Evolutionary conservation across 768 basidiomycete species (phyloP), one percentile per base, ranked within the genome.

Genomic region (Brasilioporus rufonigricans): DNA sequence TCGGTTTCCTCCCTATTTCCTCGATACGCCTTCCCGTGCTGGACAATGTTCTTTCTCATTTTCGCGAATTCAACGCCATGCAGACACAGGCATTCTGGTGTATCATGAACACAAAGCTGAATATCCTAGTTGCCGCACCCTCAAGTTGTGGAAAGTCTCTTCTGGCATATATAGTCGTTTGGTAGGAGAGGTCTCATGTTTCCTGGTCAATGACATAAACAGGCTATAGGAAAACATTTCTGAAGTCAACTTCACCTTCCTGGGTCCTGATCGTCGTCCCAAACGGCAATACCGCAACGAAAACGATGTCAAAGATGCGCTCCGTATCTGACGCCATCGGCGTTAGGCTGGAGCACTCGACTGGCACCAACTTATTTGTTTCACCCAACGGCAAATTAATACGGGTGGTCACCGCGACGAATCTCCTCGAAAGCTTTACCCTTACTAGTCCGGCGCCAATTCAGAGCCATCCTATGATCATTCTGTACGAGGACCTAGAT

Each of bases 41-140:
- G 4, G 70, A 74, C 19, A 55, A 77, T 2, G 79, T 87, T 26
- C 68, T 76, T 14, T 64, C 71, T 3, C 76, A 72, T 41, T 57
- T 87, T 26, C 75, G 73, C 23, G 77, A 79, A 29, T 78, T 98
- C 67, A 97, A 93, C 63, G 82, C 85, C 1, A 84, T 97, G 2
- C 97, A 99, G 66, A 91, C 89, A 0, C 96, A 98, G 59, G 76
- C 82, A 8, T 91, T 90, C 68, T 98, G 96, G 92, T 83, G 84
- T 38, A 61, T 90, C 16, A 73, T 86, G 48, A 82, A 86, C 63
- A 87, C 91, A 4, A 74, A 77, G 38, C 68, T 75, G 32, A 90
- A 94, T 65, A 70, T 84, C 3, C 71, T 98, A 29, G 60, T 97
- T 12, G 89, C 86, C 61, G 89, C 86, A 1, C 94, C 96, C 2